Percentiles rank a stretch among this genome's conserved stretches.
Conservation (phyloP, 164 flowering plant genomes). For the Litsea cubeba region DNA sequence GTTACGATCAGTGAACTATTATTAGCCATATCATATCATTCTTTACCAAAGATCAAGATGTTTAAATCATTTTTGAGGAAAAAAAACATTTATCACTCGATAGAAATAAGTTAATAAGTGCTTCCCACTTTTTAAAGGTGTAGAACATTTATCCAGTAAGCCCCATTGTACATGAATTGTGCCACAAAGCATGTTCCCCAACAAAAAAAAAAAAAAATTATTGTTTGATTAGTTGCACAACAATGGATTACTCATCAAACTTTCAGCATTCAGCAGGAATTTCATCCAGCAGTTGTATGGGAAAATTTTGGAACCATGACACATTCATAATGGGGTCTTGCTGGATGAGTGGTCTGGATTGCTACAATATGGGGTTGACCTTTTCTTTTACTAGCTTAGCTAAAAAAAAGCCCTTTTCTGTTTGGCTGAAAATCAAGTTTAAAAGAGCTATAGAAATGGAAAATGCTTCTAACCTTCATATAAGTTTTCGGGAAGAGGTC, state of each 20-base stretch:
- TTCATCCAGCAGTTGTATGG: not conserved
- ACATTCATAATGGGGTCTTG: not conserved
- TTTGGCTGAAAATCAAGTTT: not conserved
- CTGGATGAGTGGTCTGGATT: not conserved
- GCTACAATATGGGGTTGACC: not conserved
- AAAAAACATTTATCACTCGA: too few relatives aligned
- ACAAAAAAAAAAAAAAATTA: too few relatives aligned
- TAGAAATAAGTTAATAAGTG: not conserved
- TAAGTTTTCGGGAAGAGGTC: constrained; percentile 79
- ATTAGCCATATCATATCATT: not conserved
- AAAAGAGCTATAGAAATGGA: not conserved
- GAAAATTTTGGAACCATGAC: not conserved
- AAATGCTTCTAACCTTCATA: constrained; percentile 56
- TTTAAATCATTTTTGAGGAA: not conserved
- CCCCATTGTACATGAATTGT: not conserved
- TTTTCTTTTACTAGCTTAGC: too few relatives aligned
- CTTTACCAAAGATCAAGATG: not conserved
- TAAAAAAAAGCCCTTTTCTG: not conserved
- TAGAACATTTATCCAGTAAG: not conserved
- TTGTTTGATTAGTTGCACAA: not conserved
- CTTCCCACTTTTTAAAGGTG: not conserved
- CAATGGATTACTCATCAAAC: not conserved
- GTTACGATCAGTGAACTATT: not conserved
- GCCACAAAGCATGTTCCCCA: not conserved
- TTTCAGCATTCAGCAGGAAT: not conserved